Evolutionary conservation across 2,329 filamentous ascomycete species (phyloP).

Genomic region (Penicillium hesseltinei): DNA sequence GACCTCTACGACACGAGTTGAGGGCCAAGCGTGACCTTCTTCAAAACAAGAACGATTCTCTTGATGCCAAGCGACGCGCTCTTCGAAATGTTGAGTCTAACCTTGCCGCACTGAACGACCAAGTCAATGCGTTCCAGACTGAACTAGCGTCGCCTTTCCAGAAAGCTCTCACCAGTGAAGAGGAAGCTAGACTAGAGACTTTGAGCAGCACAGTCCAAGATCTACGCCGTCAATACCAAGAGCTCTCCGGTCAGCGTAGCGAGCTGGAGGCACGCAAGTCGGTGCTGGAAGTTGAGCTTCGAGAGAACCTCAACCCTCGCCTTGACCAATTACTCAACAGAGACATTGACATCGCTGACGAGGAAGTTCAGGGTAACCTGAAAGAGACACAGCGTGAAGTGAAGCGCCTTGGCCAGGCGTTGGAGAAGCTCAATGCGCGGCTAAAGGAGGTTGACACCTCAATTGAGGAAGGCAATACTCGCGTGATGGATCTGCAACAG

Average conservation of each 20-base stretch:
- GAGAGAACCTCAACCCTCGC: slow-evolving; percentile 82
- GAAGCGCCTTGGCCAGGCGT: slow-evolving; percentile 68
- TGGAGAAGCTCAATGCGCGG: slow-evolving; percentile 66
- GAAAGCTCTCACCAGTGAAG: slow-evolving; percentile 77
- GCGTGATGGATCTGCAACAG: slow-evolving; percentile 60
- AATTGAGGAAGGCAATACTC: slow-evolving; percentile 59
- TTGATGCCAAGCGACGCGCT: slow-evolving; percentile 67
- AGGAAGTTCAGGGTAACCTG: slow-evolving; percentile 61
- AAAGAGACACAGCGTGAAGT: slow-evolving; percentile 79
- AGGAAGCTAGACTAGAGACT: slow-evolving; percentile 75
- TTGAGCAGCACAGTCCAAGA: slow-evolving; percentile 69
- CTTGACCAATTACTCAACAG: slow-evolving; percentile 81
- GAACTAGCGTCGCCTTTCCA: slow-evolving; percentile 88
- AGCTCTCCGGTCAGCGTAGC: slow-evolving; percentile 68
- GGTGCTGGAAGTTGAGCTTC: slow-evolving; percentile 78
- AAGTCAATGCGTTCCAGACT: slow-evolving; percentile 71
- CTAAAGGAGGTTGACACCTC: slow-evolving; percentile 72
- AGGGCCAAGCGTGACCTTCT: slow-evolving; percentile 71
- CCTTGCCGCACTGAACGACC: slow-evolving; percentile 72
- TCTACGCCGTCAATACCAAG: slow-evolving; percentile 72
- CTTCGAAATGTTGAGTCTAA: slow-evolving; percentile 69
- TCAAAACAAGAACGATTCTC: slow-evolving; percentile 68
- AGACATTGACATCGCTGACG: slow-evolving; percentile 65
- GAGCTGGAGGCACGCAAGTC: slow-evolving; percentile 79
- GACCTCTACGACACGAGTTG: slow-evolving; percentile 74